A percentile compares a stretch with the other conserved stretches of the same genome.
Conservation (phyloP, 768 basidiomycete species). For the Boletus subparvulus region DNA sequence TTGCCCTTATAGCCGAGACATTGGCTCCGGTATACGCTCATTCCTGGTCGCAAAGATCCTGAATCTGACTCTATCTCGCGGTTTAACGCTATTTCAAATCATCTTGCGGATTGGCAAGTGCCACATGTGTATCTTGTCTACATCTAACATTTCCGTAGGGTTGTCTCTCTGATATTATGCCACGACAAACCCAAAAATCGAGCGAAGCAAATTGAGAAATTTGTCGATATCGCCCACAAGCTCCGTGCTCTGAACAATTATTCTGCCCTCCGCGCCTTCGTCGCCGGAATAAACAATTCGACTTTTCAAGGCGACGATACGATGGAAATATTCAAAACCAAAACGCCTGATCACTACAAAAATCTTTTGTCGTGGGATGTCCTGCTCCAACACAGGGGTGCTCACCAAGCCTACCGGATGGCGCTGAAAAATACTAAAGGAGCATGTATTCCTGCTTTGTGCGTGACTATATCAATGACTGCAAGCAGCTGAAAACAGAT, state of each 20-base stretch:
- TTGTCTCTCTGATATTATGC: slow-evolving; percentile 85
- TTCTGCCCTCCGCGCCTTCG: slow-evolving; percentile 86
- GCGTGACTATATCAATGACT: slow-evolving; percentile 26
- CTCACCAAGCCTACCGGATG: slow-evolving; percentile 88
- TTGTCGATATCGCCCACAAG: slow-evolving; percentile 79
- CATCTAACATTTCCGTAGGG: slow-evolving; percentile 51
- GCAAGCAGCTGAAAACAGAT: slow-evolving; percentile 11
- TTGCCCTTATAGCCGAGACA: slow-evolving; percentile 66
- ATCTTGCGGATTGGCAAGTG: slow-evolving; percentile 77
- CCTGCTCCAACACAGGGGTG: slow-evolving; percentile 75
- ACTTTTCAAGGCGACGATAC: slow-evolving; percentile 77
- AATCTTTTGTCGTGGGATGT: slow-evolving; percentile 81
- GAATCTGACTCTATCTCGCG: slow-evolving; percentile 68
- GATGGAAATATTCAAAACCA: slow-evolving; percentile 68
- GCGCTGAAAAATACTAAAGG: slow-evolving; percentile 84
- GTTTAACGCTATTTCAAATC: slow-evolving; percentile 78
- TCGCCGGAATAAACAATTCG: slow-evolving; percentile 89
- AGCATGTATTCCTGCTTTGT: slow-evolving; percentile 86
- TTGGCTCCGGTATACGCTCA: slow-evolving; percentile 79
- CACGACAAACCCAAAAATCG: slow-evolving; percentile 77
- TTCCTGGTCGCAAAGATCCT: slow-evolving; percentile 61
- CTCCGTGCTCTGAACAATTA: slow-evolving; percentile 89
- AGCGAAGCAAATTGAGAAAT: slow-evolving; percentile 82
- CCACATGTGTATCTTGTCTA: neutral
- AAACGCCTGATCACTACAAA: slow-evolving; percentile 69